Conservation (phyloP, 2,329 filamentous ascomycete species). For the Fusarium tricinctum region DNA sequence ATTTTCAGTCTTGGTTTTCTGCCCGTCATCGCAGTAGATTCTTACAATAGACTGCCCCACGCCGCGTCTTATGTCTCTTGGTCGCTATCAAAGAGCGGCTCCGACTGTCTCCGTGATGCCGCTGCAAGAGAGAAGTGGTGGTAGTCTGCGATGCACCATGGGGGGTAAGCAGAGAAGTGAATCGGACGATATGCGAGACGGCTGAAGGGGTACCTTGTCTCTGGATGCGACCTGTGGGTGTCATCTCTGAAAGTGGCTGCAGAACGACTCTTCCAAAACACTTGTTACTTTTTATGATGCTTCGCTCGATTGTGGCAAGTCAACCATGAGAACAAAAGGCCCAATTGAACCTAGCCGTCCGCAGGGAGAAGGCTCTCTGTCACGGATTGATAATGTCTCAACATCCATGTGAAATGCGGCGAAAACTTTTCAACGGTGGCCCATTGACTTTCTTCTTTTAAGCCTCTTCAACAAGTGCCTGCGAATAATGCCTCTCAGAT, state of each 20-base stretch:
- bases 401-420: neutral
- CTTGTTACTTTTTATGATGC: slow-evolving; percentile 14
- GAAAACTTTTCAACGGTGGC: slow-evolving; percentile 20
- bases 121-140: slow-evolving; percentile 10
- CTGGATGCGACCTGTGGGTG: neutral
- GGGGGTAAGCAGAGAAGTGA: slow-evolving; percentile 23
- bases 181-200: slow-evolving; percentile 30
- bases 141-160: slow-evolving; percentile 37
- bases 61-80: slow-evolving; percentile 32
- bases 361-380: slow-evolving; percentile 13
- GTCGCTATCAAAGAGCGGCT: slow-evolving; percentile 30
- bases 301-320: slow-evolving; percentile 28
- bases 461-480: slow-evolving; percentile 1
- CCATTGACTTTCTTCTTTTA: slow-evolving; percentile 15
- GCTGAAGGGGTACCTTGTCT: slow-evolving; percentile 23
- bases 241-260: slow-evolving; percentile 10
- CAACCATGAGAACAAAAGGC: neutral
- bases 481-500: slow-evolving; percentile 1
- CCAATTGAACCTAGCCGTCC: neutral
- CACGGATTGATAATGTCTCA: slow-evolving; percentile 21
- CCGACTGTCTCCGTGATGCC: slow-evolving; percentile 45
- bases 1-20: slow-evolving; percentile 23
- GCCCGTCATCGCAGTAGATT: slow-evolving; percentile 16
- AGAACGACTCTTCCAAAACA: neutral
- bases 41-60: slow-evolving; percentile 40